Evolutionary conservation across 495 filamentous ascomycete genomes (phyloP).

Genomic region (Jackrogersella multiformis): DNA sequence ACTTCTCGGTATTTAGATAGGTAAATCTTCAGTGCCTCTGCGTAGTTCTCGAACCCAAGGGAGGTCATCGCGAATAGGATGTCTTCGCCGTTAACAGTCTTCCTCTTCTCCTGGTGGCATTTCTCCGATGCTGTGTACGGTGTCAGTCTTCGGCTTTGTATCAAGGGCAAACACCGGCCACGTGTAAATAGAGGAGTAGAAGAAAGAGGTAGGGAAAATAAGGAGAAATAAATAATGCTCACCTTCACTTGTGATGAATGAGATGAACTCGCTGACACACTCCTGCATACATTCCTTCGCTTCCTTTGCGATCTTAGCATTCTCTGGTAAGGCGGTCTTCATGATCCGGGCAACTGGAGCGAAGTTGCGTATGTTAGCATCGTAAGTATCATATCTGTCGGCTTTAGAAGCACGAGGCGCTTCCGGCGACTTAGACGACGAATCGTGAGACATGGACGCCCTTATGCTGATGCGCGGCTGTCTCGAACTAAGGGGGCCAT

Average conservation of each 20-base stretch:
- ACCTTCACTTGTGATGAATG: conserved; percentile 99
- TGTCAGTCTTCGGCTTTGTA: conserved; percentile 39
- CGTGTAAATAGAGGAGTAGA: background rate
- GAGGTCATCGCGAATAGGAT: conserved; percentile 99
- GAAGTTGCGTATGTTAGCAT: conserved; percentile 91
- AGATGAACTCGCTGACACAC: conserved; percentile 99
- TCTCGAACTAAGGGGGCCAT: conserved; percentile 44
- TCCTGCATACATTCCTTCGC: conserved; percentile 99
- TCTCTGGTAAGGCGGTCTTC: conserved; percentile 96
- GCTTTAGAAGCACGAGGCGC: conserved; percentile 57
- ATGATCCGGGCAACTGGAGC: conserved; percentile 98
- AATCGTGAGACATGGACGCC: conserved; percentile 63
- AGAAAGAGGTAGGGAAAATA: no score
- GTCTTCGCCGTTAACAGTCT: conserved; percentile 98
- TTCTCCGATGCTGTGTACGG: conserved; percentile 87
- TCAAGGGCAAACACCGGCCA: conserved; percentile 26
- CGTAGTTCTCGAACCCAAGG: conserved; percentile 98
- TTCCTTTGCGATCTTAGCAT: conserved; percentile 99
- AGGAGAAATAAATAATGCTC: conserved; percentile 36
- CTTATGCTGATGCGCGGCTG: conserved; percentile 47
- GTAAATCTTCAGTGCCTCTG: conserved; percentile 97
- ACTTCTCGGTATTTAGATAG: conserved; percentile 98
- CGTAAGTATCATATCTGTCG: conserved; percentile 62
- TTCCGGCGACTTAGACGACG: conserved; percentile 57
- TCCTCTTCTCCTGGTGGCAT: conserved; percentile 98